Percentiles rank a stretch among this genome's conserved stretches.
Evolutionary conservation across 2,329 filamentous ascomycete genomes (phyloP).

Genomic region (Paecilomyces sp.): DNA sequence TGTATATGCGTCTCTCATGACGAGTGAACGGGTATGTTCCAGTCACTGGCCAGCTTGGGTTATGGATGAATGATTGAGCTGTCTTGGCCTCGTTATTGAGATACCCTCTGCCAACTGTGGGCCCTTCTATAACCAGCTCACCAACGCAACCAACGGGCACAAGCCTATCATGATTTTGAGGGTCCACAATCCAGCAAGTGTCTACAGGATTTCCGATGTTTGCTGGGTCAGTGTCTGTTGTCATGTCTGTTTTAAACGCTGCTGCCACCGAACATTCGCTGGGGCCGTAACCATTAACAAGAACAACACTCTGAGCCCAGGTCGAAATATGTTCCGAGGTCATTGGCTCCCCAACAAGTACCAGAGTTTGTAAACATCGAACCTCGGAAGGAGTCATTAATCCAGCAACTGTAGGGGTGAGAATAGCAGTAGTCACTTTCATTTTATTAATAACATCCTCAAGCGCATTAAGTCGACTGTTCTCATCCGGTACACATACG

Average conservation of each 20-base stretch:
- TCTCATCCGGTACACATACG: constrained; percentile 38
- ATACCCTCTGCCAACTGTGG: constrained; percentile 27
- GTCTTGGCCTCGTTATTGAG: constrained; percentile 24
- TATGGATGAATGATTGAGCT: constrained; percentile 13
- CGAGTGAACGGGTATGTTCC: not conserved
- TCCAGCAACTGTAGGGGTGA: constrained; percentile 47
- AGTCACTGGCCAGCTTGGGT: constrained; percentile 6
- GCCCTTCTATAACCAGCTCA: constrained; percentile 27
- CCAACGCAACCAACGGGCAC: constrained; percentile 15
- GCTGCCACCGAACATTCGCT: constrained; percentile 13
- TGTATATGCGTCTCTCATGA: constrained; percentile 37
- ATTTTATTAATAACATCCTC: constrained; percentile 23
- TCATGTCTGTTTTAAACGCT: not conserved
- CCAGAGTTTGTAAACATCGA: constrained; percentile 23
- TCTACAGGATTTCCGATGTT: constrained; percentile 18
- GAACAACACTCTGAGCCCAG: constrained; percentile 20
- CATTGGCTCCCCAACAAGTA: constrained; percentile 27
- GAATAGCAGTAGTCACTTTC: constrained; percentile 42
- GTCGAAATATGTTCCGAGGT: constrained; percentile 19
- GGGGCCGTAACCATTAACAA: constrained; percentile 14
- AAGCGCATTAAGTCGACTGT: constrained; percentile 37
- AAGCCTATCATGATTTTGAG: constrained; percentile 15
- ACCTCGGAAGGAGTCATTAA: constrained; percentile 25
- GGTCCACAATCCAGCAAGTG: constrained; percentile 15
- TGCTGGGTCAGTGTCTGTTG: not conserved